phyloP scores from a whole-genome alignment of 257 asterid species.

The Nicotiana undulata region DNA sequence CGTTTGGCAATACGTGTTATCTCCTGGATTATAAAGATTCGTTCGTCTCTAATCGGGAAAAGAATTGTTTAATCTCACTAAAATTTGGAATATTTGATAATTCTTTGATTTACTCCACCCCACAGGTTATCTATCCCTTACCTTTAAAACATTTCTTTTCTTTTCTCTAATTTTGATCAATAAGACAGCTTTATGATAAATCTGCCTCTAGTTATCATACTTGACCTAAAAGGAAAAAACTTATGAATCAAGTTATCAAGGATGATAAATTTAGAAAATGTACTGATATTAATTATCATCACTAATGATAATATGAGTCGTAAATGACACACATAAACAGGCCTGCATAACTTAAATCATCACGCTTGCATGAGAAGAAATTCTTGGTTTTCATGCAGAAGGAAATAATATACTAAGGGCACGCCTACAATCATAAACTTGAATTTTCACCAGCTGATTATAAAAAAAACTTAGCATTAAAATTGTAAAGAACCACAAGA shows the following conservation, averaged over 20 bases:
- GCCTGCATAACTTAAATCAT: neutral
- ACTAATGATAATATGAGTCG: neutral
- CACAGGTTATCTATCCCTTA: neutral
- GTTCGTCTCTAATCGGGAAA: too few species aligned
- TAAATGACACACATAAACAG: neutral
- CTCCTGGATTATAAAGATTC: too few species aligned
- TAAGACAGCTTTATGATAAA: neutral
- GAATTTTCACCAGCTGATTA: neutral
- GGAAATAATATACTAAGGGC: neutral
- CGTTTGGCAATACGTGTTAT: too few species aligned
- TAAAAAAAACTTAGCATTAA: neutral
- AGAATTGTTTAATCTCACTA: too few species aligned
- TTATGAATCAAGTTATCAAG: neutral
- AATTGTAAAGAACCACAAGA: neutral
- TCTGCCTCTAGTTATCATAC: neutral
- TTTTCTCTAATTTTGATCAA: neutral
- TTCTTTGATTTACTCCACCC: neutral
- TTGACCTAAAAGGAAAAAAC: neutral
- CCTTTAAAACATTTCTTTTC: neutral
- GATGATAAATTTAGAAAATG: neutral
- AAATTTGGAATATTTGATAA: neutral
- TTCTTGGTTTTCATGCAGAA: neutral
- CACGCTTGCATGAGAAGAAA: neutral
- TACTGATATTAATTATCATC: neutral
- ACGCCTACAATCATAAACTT: conserved; percentile 5